A percentile compares a stretch with the other conserved stretches of the same genome.
These are phyloP conservation scores for Fusarium sp. DNA, from an alignment of 2,329 filamentous ascomycete species.

Conservation along the genomic window DNA sequence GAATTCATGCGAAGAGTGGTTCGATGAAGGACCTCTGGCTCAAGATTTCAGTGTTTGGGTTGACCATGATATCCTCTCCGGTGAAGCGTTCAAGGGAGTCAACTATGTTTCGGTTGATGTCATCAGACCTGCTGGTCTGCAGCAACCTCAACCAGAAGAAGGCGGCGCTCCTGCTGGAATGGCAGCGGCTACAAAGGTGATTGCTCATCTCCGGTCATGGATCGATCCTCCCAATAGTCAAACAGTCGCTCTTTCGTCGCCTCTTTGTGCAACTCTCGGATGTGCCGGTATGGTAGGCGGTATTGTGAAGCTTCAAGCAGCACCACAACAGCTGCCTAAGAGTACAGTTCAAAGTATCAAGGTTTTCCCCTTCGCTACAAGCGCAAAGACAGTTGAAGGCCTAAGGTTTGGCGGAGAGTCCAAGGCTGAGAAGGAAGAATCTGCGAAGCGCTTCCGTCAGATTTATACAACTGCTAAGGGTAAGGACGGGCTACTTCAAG, in stretches of 20 bases:
- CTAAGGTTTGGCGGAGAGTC: constrained; percentile 91
- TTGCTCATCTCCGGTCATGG: constrained; percentile 84
- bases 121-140: constrained; percentile 83
- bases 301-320: constrained; percentile 87
- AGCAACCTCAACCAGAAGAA: constrained; percentile 76
- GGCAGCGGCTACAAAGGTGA: constrained; percentile 67
- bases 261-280: constrained; percentile 80
- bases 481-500: constrained; percentile 76
- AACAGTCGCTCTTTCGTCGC: constrained; percentile 82
- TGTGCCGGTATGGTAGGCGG: constrained; percentile 83
- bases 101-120: constrained; percentile 87
- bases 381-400: constrained; percentile 70
- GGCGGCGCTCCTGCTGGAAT: constrained; percentile 69
- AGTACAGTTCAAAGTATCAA: constrained; percentile 76
- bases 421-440: constrained; percentile 84
- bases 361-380: constrained; percentile 81
- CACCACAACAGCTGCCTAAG: constrained; percentile 77
- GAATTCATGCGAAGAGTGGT: constrained; percentile 78
- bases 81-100: constrained; percentile 79
- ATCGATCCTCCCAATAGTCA: constrained; percentile 86
- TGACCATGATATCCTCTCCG: constrained; percentile 80
- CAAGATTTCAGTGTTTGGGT: constrained; percentile 83
- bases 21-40: constrained; percentile 74
- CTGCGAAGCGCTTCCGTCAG: constrained; percentile 76
- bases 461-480: constrained; percentile 73